phyloP scores from a whole-genome alignment of 495 filamentous ascomycete species.

The Penicillium goetzii region DNA sequence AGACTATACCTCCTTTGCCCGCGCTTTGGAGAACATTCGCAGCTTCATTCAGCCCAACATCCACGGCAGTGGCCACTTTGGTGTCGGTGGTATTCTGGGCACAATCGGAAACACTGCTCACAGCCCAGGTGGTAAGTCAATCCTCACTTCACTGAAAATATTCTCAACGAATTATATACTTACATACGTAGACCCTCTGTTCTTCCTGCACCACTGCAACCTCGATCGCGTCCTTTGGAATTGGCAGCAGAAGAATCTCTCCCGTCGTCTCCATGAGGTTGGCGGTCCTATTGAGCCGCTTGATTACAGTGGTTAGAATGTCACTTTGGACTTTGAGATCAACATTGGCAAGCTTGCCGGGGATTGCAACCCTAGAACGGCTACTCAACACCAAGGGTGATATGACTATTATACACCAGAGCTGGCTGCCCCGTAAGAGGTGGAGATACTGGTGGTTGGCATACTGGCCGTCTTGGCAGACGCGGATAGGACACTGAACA shows the following conservation, averaged over 20 bases:
- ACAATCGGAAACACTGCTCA: not conserved
- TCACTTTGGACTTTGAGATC: constrained; percentile 24
- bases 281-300: constrained; percentile 25
- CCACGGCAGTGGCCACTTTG: not conserved
- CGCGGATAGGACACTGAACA: not conserved
- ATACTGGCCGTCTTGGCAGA: not conserved
- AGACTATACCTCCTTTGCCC: constrained; percentile 29
- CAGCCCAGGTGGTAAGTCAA: not conserved
- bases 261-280: constrained; percentile 24
- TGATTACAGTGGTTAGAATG: constrained; percentile 26
- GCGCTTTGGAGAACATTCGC: constrained; percentile 28
- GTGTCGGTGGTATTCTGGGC: not conserved
- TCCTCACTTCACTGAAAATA: not conserved
- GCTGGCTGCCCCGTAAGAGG: not conserved
- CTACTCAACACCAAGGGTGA: not conserved
- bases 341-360: constrained; percentile 1
- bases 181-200: constrained; percentile 50
- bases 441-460: not conserved
- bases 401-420: not conserved
- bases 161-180: not conserved
- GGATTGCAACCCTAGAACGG: not conserved
- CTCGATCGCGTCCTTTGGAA: constrained; percentile 59
- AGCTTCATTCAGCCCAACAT: constrained; percentile 14
- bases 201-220: constrained; percentile 57
- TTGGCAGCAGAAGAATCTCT: constrained; percentile 54